Percentiles rank a stretch among this genome's conserved stretches.
Evolutionary conservation across 805 yeast species (phyloP).

Genomic region (Starmerella vaccinii): DNA sequence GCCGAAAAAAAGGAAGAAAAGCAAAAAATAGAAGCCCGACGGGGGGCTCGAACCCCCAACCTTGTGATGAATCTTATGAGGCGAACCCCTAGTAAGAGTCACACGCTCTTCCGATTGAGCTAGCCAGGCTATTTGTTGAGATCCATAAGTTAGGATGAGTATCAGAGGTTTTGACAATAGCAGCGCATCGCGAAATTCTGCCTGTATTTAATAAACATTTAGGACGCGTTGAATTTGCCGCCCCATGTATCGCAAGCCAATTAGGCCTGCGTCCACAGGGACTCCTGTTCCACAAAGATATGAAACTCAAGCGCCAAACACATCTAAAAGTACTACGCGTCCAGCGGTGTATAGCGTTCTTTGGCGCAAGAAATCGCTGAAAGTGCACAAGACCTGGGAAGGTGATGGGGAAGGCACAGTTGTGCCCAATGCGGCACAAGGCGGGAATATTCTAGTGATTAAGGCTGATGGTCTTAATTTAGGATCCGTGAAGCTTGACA

Average conservation of each 20-base stretch:
- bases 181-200: too few relatives aligned
- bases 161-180: neutral
- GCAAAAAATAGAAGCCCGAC: conserved; percentile 22
- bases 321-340: neutral
- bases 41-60: conserved; percentile 28
- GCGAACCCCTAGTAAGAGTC: conserved; percentile 20
- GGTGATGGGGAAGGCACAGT: conserved; percentile 56
- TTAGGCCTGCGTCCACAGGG: neutral
- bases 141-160: neutral
- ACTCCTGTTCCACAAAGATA: neutral
- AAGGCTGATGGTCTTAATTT: conserved; percentile 25
- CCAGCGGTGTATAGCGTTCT: conserved; percentile 33
- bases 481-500: conserved; percentile 26
- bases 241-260: conserved; percentile 2
- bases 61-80: conserved; percentile 22
- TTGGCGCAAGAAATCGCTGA: conserved; percentile 60
- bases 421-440: neutral
- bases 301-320: neutral
- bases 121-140: conserved; percentile 18
- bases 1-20: neutral
- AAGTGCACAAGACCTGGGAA: conserved; percentile 89
- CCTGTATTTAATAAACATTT: neutral
- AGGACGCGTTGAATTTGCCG: neutral
- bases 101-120: conserved; percentile 27
- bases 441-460: conserved; percentile 10